Percentiles rank a stretch among this genome's conserved stretches.
Evolutionary conservation across 192 early-diverging fungal genomes (phyloP).

Genomic region (Oehlia diaphana): DNA sequence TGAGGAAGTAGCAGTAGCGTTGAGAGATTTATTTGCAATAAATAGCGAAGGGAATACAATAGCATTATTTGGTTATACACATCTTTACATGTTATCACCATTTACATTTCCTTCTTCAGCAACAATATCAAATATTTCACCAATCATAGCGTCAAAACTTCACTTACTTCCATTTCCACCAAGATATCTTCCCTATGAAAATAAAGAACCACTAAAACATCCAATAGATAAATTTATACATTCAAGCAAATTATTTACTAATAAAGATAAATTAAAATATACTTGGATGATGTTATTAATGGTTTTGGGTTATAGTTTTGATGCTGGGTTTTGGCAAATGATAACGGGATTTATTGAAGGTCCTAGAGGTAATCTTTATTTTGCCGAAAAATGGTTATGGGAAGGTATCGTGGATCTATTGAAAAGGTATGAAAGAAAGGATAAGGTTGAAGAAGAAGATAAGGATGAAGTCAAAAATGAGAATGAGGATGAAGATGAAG

Average conservation of each 20-base stretch:
- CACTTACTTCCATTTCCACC: conserved; percentile 26
- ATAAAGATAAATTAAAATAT: neutral
- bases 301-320: neutral
- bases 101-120: neutral
- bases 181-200: conserved; percentile 18
- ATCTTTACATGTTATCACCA: conserved; percentile 13
- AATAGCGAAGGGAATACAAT: neutral
- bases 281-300: conserved; percentile 8
- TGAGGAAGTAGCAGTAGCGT: neutral
- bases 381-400: conserved; percentile 21
- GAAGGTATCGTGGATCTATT: conserved; percentile 16
- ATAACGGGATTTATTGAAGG: conserved; percentile 13
- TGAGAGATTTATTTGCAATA: conserved; percentile 10
- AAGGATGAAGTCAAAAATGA: neutral
- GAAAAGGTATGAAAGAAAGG: neutral
- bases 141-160: neutral
- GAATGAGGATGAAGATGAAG: neutral
- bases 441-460: neutral
- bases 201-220: conserved; percentile 26
- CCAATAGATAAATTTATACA: conserved; percentile 11
- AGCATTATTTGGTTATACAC: conserved; percentile 10
- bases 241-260: neutral
- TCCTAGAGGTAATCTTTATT: conserved; percentile 15
- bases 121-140: neutral
- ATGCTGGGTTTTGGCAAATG: conserved; percentile 8